Evolutionary conservation across 2,329 filamentous ascomycete genomes (phyloP), one percentile per base, ranked within the genome.

Genomic region (Arthrobotrys iridis): DNA sequence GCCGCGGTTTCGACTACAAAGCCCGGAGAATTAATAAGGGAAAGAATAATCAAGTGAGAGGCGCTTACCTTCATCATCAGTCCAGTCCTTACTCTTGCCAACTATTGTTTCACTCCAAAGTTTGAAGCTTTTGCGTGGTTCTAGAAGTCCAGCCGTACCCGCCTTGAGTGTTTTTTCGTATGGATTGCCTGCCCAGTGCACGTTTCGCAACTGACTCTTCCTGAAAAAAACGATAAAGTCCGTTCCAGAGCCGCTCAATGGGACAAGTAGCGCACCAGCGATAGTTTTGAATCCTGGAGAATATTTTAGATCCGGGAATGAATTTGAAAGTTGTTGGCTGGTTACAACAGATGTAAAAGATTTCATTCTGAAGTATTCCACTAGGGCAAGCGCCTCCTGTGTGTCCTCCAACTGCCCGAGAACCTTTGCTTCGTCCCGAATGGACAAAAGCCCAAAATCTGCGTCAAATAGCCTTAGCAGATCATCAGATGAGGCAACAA

Each of bases 181-280:
- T 0, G 92, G 92, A 79, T 93, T 97, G 1, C 89, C 93, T 1
- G 91, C 93, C 93, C 90, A 96, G 81, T 90, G 93, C 18, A 91
- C 92, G 82, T 92, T 90, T 79, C 87, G 90, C 26, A 88, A n/a
- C 79, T 93, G 91, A 0, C 90, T 89, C 78, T 86, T 90, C n/a
- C 93, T 88, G 83, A 96, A 96, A 80, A 97, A 96, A 0, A 93
- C 91, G 45, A 97, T 96, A 79, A 97, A 97, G 79, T 97, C 93
- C 28, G 85, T 85, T 0, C 93, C 93, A 1, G 88, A 88, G 0
- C 87, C 85, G 13, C 91, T 93, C 1, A 97, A 83, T 0, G 93
- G 93, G 0, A 97, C 92, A 63, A 96, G 89, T 0, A 97, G 83
- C 52, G 96, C 82, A 0, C 93, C 93, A 0, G 92, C 91, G 68